Base-by-base conservation (phyloP, 2,329 filamentous ascomycete genomes). In the Aurifilum marmelostoma region DNA sequence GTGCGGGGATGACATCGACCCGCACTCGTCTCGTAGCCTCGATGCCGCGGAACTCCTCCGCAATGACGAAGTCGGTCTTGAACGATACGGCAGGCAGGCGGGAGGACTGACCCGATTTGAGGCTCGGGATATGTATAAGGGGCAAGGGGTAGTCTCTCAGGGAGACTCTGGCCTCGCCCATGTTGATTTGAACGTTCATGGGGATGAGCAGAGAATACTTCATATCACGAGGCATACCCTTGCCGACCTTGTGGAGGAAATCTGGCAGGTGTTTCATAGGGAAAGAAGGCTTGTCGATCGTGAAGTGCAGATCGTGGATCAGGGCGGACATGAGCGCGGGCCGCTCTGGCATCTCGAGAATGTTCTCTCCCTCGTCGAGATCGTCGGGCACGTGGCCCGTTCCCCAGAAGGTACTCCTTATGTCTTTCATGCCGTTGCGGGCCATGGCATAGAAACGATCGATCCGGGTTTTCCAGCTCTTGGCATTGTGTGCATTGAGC, bases 71-170 rank as follows among this genome's bases (percentile, higher is more conserved):
- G 76, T 99, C 93, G 1, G 94, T 92, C 73, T 89, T 91, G 66
- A 99, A 83, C 0, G 92, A 93, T 77, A 97, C 88, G 64, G 94
- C 91, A n/a, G 92, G 90, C 41, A 94, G 80, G 67, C 92, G 88
- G 6, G 91, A 87, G 1, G 94, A 92, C 77, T 98, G 95, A 0
- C 90, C 91, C 21, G 89, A 83, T 70, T 92, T 91, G 71, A 97
- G 87, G 0, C 91, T 87, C 0, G 97, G 96, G 27, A 99, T 92
- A 77, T 99, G 96, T 39, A 99, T 79, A 34, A 99, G 83, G 4
- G 97, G 96, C 29, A 99, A 83, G 11, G 97, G 97, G 76, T 99
- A 99, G 80, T 99, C 96, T 72, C 96, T 89, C 29, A 99, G 82
- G 18, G 90, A 91, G n/a, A 97, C 86, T 71, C 92, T 90, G 12